A percentile compares a stretch with the other conserved stretches of the same genome.
Evolutionary conservation across 2,329 filamentous ascomycete species (phyloP).

Genomic region (Thermochaetoides dissita): DNA sequence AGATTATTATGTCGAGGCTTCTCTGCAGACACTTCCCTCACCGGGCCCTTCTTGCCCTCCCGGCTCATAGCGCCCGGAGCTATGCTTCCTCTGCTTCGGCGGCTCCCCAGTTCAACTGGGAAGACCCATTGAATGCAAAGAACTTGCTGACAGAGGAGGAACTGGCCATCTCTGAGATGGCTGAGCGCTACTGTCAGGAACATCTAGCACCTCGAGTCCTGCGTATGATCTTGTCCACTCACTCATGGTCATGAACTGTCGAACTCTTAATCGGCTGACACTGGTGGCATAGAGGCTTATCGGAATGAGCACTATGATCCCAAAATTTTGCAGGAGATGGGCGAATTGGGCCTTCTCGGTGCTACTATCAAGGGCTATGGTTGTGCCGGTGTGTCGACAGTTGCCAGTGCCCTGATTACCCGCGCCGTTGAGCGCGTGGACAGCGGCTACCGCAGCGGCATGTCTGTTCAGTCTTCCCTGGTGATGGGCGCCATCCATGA

Average conservation of each 20-base stretch:
- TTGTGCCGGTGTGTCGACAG: conserved; percentile 68
- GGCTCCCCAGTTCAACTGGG: conserved; percentile 59
- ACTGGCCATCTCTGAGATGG: conserved; percentile 75
- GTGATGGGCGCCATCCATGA: conserved; percentile 79
- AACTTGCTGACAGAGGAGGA: conserved; percentile 82
- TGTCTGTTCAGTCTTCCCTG: conserved; percentile 77
- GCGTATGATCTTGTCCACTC: conserved; percentile 38
- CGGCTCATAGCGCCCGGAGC: conserved; percentile 3
- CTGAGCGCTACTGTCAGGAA: conserved; percentile 89
- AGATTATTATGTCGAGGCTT: conserved; percentile 13
- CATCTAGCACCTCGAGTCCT: conserved; percentile 71
- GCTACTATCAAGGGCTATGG: conserved; percentile 72
- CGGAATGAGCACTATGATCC: conserved; percentile 71
- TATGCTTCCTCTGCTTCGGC: conserved; percentile 11
- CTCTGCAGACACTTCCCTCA: conserved; percentile 9
- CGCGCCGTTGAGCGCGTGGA: conserved; percentile 77
- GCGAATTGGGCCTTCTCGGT: conserved; percentile 65
- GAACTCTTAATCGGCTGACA: conserved; percentile 2
- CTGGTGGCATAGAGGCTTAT: conserved; percentile 27
- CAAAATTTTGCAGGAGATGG: conserved; percentile 73
- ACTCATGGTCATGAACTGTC: background rate
- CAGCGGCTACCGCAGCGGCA: conserved; percentile 72
- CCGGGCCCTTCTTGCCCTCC: conserved; percentile 4
- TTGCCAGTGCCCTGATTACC: conserved; percentile 71
- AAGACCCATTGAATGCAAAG: conserved; percentile 67